A percentile compares a stretch with the other conserved stretches of the same genome.
Conservation (phyloP, 1,284 basidiomycete genomes). For the Agaricales sp. region DNA sequence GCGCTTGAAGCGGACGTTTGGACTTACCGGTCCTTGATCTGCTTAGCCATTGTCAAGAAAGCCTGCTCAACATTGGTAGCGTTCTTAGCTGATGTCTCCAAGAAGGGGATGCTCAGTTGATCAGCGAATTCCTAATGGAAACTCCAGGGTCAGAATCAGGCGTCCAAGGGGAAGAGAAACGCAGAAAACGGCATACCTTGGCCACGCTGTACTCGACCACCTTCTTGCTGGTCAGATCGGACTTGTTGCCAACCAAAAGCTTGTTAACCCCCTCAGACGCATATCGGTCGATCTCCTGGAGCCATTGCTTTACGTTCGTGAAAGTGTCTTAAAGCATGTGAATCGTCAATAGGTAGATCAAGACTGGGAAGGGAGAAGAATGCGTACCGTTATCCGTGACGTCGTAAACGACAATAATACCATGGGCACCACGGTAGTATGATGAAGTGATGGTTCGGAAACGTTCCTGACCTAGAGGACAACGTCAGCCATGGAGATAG, state of each 20-base stretch:
- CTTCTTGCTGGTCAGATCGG: conserved; percentile 96
- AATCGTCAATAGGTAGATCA: conserved; percentile 7
- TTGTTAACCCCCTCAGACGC: conserved; percentile 99
- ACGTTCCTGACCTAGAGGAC: conserved; percentile 73
- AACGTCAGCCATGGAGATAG: conserved; percentile 7
- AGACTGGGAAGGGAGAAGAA: conserved; percentile 4
- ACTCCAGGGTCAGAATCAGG: too few relatives aligned
- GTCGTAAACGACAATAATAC: conserved; percentile 98
- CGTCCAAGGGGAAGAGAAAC: too few relatives aligned
- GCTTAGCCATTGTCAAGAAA: conserved; percentile 99
- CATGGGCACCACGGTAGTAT: conserved; percentile 95
- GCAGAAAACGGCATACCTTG: conserved; percentile 52
- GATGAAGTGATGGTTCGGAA: conserved; percentile 97
- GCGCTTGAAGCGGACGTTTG: too few relatives aligned
- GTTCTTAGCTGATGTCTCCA: conserved; percentile 99
- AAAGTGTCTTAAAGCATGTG: conserved; percentile 66
- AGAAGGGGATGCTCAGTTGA: conserved; percentile 90
- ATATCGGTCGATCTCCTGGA: conserved; percentile 98
- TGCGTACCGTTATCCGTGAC: conserved; percentile 89
- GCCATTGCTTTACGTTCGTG: conserved; percentile 99
- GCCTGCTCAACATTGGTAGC: conserved; percentile 99
- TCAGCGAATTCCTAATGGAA: conserved; percentile 80
- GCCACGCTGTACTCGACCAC: conserved; percentile 96
- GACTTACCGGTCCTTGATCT: conserved; percentile 71
- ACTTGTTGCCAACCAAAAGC: conserved; percentile 97